phyloP scores from a whole-genome alignment of 2,329 filamentous ascomycete species.

The Microsporum ferrugineum region DNA sequence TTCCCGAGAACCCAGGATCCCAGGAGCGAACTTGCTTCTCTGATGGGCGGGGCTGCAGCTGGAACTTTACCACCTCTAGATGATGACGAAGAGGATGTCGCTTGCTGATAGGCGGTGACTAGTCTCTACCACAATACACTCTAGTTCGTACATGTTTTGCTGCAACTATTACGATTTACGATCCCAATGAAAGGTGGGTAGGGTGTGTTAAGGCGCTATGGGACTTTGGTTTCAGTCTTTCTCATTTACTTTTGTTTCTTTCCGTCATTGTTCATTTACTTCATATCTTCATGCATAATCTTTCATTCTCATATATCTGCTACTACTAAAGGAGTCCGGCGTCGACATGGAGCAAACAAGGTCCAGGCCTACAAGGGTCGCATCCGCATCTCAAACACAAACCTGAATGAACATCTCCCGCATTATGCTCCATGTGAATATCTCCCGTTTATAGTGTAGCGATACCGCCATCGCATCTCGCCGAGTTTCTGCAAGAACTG shows the following conservation, averaged over 20 bases:
- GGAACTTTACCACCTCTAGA: slow-evolving; percentile 4
- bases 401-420: not conserved
- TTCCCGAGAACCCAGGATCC: slow-evolving; percentile 1
- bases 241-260: not conserved
- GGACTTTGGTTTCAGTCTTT: not conserved
- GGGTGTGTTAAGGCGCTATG: not conserved
- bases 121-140: not conserved
- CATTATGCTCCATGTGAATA: too few relatives aligned
- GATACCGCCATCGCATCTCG: too few relatives aligned
- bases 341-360: too few relatives aligned
- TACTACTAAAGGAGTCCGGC: not conserved
- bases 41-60: slow-evolving; percentile 7
- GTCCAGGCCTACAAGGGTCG: too few relatives aligned
- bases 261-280: too few relatives aligned
- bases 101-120: not conserved
- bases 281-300: not conserved
- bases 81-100: slow-evolving; percentile 10
- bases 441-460: too few relatives aligned
- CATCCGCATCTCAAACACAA: too few relatives aligned
- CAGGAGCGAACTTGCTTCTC: slow-evolving; percentile 8
- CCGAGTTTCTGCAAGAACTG: too few relatives aligned
- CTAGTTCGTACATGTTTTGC: not conserved
- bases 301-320: not conserved
- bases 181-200: not conserved
- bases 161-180: not conserved